Evolutionary conservation across 371 early-diverging fungal species (phyloP).

Genomic region (Mortierella sp.): DNA sequence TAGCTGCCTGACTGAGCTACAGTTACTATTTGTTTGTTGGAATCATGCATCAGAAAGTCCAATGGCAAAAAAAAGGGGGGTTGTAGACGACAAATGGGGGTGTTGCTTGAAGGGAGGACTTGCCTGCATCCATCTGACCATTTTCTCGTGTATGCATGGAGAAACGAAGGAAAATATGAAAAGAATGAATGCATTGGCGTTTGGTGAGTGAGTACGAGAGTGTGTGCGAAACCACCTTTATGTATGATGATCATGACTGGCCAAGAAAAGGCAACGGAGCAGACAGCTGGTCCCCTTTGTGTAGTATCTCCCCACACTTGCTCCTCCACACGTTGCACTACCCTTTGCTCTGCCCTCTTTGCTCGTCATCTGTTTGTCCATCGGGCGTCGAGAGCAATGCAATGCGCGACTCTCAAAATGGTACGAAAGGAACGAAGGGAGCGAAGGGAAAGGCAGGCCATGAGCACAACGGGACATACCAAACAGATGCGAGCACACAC

Average conservation of each 20-base stretch:
- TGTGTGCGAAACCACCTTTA: not conserved
- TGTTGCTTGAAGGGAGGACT: not conserved
- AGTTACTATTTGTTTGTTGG: not conserved
- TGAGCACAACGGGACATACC: not conserved
- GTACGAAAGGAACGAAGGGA: not conserved
- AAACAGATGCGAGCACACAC: not conserved
- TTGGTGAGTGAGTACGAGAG: not conserved
- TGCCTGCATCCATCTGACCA: not conserved
- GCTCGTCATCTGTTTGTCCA: not conserved
- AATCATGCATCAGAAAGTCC: slow-evolving; percentile 4
- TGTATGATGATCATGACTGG: not conserved
- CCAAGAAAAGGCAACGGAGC: not conserved
- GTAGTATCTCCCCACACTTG: not conserved
- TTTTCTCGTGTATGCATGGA: not conserved
- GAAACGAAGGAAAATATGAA: not conserved
- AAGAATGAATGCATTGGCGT: not conserved
- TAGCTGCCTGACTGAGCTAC: not conserved
- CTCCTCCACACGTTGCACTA: not conserved
- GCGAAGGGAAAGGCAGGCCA: not conserved
- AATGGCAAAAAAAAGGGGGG: not conserved
- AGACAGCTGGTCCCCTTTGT: not conserved
- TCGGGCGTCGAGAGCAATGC: not conserved
- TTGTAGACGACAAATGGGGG: not conserved
- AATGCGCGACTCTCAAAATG: not conserved
- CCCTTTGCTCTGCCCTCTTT: not conserved